A percentile compares a stretch with the other conserved stretches of the same genome.
Evolutionary conservation across 1,284 basidiomycete genomes (phyloP).

Genomic region (Trametes pubescens): DNA sequence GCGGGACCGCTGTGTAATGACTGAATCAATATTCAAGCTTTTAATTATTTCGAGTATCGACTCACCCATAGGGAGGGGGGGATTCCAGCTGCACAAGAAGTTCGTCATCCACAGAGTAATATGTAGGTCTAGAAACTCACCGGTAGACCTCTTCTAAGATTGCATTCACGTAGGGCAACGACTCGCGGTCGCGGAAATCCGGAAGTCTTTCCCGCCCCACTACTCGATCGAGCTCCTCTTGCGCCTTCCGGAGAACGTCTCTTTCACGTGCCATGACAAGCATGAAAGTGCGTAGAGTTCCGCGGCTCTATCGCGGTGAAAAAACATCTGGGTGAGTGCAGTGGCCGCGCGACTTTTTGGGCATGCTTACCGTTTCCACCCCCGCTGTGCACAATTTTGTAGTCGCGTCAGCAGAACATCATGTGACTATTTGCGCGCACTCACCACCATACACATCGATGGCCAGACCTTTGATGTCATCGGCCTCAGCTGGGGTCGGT

Average conservation of each 20-base stretch:
- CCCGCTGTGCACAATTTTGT: not conserved
- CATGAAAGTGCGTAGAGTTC: constrained; percentile 20
- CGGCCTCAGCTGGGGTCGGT: constrained; percentile 17
- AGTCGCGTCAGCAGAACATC: not conserved
- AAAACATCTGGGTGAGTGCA: not conserved
- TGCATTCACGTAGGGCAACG: constrained; percentile 49
- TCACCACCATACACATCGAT: constrained; percentile 35
- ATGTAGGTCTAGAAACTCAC: constrained; percentile 32
- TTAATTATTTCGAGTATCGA: no score
- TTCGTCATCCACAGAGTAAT: not conserved
- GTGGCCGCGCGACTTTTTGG: no score
- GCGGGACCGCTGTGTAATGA: constrained; percentile 20
- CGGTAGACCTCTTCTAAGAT: constrained; percentile 57
- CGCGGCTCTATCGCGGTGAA: constrained; percentile 6
- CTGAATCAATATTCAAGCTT: not conserved
- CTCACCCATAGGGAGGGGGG: constrained; percentile 24
- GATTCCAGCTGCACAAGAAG: constrained; percentile 22
- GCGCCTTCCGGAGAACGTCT: constrained; percentile 24
- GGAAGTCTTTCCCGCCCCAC: constrained; percentile 31
- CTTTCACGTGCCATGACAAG: constrained; percentile 29
- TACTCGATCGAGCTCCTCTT: constrained; percentile 33
- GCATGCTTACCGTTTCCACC: constrained; percentile 34
- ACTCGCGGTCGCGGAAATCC: constrained; percentile 28
- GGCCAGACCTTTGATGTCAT: constrained; percentile 31
- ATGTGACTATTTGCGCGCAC: not conserved